phyloP scores from a whole-genome alignment of 2,329 filamentous ascomycete species.

The Pseudocercospora crystallina region DNA sequence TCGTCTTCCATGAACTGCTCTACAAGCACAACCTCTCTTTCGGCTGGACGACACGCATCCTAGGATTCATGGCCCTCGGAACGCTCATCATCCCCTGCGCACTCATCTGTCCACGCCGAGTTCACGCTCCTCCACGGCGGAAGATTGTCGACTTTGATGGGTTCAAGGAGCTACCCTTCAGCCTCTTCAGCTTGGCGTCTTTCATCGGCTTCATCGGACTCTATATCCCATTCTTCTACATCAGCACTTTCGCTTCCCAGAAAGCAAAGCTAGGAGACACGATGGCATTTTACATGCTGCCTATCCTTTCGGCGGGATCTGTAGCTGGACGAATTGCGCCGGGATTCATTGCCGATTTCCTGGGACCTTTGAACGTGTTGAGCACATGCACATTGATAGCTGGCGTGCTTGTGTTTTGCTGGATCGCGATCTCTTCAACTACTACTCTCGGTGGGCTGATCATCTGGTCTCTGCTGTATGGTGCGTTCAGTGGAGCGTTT shows the following conservation, averaged over 20 bases:
- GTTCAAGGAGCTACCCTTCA: slow-evolving; percentile 42
- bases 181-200: slow-evolving; percentile 32
- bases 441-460: slow-evolving; percentile 36
- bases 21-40: slow-evolving; percentile 49
- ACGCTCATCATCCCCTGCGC: slow-evolving; percentile 39
- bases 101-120: background rate
- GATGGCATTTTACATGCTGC: slow-evolving; percentile 64
- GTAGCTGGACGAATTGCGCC: slow-evolving; percentile 49
- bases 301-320: slow-evolving; percentile 64
- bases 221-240: slow-evolving; percentile 55
- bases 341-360: slow-evolving; percentile 44
- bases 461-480: slow-evolving; percentile 43
- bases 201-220: slow-evolving; percentile 45
- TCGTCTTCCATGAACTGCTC: slow-evolving; percentile 51
- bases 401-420: slow-evolving; percentile 32
- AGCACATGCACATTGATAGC: slow-evolving; percentile 41
- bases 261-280: slow-evolving; percentile 22
- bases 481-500: slow-evolving; percentile 46
- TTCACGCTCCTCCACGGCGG: background rate
- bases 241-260: slow-evolving; percentile 53
- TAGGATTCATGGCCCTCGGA: slow-evolving; percentile 48
- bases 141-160: slow-evolving; percentile 17
- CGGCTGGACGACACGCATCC: slow-evolving; percentile 38
- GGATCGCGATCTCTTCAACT: slow-evolving; percentile 33
- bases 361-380: slow-evolving; percentile 44